Conservation (phyloP, 371 early-diverging fungal genomes). For the Blastocladiella emersonii region DNA sequence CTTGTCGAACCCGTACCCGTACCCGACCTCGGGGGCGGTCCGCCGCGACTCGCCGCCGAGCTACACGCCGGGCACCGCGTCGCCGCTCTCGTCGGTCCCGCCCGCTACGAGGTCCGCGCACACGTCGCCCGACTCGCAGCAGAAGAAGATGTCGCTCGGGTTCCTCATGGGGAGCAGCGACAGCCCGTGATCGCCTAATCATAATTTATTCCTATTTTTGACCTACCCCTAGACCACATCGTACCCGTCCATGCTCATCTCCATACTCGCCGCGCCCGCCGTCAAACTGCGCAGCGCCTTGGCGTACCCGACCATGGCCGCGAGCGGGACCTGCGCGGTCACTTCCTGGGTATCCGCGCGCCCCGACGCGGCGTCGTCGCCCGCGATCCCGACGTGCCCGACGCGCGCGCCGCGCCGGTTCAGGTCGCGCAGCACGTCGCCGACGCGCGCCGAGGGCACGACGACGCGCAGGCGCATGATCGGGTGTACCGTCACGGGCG, state of each 20-base stretch:
- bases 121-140: no score
- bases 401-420: slow-evolving; percentile 47
- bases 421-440: slow-evolving; percentile 65
- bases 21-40: no score
- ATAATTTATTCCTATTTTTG: no score
- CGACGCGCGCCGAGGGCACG: slow-evolving; percentile 58
- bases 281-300: slow-evolving; percentile 68
- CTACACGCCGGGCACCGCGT: no score
- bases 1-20: no score
- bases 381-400: slow-evolving; percentile 29
- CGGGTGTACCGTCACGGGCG: slow-evolving; percentile 49
- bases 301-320: slow-evolving; percentile 79
- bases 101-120: no score
- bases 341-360: slow-evolving; percentile 5
- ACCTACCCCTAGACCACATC: slow-evolving; percentile 12
- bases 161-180: no score
- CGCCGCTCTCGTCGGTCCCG: no score
- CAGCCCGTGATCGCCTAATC: no score
- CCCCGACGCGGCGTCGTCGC: slow-evolving; percentile 14
- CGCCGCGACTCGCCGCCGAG: no score
- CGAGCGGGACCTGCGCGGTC: slow-evolving; percentile 58
- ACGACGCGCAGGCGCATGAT: slow-evolving; percentile 64
- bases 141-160: no score
- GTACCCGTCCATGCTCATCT: slow-evolving; percentile 75
- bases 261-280: slow-evolving; percentile 64